A percentile compares a stretch with the other conserved stretches of the same genome.
phyloP scores from a whole-genome alignment of 1,139 yeast genomes.

The Sugiyamaella novakii region DNA sequence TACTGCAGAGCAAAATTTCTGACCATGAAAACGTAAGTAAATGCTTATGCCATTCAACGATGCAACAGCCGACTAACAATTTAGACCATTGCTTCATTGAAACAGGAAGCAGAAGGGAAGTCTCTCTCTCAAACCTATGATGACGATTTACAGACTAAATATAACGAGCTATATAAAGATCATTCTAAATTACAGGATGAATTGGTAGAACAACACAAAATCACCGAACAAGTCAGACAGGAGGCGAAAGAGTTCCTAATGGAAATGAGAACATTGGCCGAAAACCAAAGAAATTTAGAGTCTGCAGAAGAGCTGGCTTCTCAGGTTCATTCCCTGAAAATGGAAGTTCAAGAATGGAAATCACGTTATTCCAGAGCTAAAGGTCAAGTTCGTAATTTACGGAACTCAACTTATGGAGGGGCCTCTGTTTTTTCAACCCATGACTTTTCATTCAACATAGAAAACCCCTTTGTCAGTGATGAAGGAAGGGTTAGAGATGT shows the following conservation, averaged over 20 bases:
- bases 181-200: conserved; percentile 31
- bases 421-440: conserved; percentile 18
- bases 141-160: conserved; percentile 24
- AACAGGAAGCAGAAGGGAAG: conserved; percentile 12
- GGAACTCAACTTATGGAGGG: conserved; percentile 36
- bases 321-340: conserved; percentile 39
- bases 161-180: conserved; percentile 30
- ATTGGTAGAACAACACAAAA: conserved; percentile 41
- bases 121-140: background rate
- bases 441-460: conserved; percentile 29
- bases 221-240: conserved; percentile 46
- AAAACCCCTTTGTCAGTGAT: conserved; percentile 31
- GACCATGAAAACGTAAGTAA: conserved; percentile 26
- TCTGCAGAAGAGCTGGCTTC: conserved; percentile 33
- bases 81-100: conserved; percentile 20
- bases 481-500: conserved; percentile 35
- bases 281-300: conserved; percentile 32
- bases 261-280: conserved; percentile 46
- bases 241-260: conserved; percentile 46
- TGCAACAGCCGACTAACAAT: background rate
- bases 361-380: conserved; percentile 40
- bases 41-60: background rate
- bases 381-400: conserved; percentile 37
- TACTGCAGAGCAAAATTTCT: conserved; percentile 27
- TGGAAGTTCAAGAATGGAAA: conserved; percentile 45